Evolutionary conservation across 2,329 filamentous ascomycete genomes (phyloP).

Genomic region (Trichoderma pleuroti): DNA sequence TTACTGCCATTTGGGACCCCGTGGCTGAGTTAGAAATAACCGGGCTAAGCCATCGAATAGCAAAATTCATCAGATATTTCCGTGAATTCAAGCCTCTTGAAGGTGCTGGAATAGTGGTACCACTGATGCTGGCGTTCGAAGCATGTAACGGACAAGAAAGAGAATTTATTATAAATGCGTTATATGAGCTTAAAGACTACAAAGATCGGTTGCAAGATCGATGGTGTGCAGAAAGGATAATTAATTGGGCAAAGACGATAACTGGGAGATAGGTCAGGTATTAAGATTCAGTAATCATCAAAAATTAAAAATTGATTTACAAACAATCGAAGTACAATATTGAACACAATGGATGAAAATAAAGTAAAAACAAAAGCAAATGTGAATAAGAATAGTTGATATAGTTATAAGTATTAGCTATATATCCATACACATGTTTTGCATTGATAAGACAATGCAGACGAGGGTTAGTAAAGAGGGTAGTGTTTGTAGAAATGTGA

Average conservation of each 20-base stretch:
- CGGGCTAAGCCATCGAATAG: neutral
- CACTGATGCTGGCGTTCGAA: neutral
- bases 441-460: neutral
- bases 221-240: neutral
- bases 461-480: neutral
- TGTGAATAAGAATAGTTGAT: too few species aligned
- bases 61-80: neutral
- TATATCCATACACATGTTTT: neutral
- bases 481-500: neutral
- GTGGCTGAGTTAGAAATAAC: neutral
- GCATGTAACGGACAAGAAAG: neutral
- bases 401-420: neutral
- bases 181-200: neutral
- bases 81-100: neutral
- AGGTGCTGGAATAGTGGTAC: neutral
- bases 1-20: neutral
- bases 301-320: too few species aligned
- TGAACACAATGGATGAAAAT: too few species aligned
- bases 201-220: neutral
- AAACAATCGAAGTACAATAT: too few species aligned
- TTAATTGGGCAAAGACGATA: neutral
- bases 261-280: neutral
- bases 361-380: too few species aligned
- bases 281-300: neutral
- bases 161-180: neutral